A percentile compares a stretch with the other conserved stretches of the same genome.
phyloP scores from a whole-genome alignment of 768 basidiomycete genomes.

The Tylopilus sp. region DNA sequence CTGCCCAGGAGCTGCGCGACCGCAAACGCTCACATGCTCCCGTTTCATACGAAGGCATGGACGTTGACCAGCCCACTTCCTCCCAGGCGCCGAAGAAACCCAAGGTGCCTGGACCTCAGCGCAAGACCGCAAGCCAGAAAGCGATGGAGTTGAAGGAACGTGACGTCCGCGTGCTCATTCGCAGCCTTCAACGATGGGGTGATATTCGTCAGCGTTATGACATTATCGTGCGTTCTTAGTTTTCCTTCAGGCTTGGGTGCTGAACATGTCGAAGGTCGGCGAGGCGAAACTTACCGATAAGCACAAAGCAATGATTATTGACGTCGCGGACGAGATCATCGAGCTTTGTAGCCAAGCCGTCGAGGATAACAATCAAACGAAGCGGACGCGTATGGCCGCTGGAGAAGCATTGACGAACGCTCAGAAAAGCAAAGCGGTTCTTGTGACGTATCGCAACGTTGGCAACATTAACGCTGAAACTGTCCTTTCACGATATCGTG shows the following conservation, averaged over 20 bases:
- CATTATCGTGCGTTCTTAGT: slow-evolving; percentile 65
- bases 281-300: slow-evolving; percentile 93
- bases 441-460: slow-evolving; percentile 87
- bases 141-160: slow-evolving; percentile 97
- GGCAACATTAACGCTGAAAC: slow-evolving; percentile 98
- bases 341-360: slow-evolving; percentile 81
- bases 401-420: slow-evolving; percentile 91
- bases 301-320: slow-evolving; percentile 87
- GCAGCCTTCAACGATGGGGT: slow-evolving; percentile 96
- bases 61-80: slow-evolving; percentile 69
- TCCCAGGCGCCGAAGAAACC: slow-evolving; percentile 70
- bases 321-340: slow-evolving; percentile 91
- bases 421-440: slow-evolving; percentile 95
- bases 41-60: slow-evolving; percentile 92
- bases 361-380: slow-evolving; percentile 77
- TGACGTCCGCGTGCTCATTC: slow-evolving; percentile 91
- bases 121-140: slow-evolving; percentile 91
- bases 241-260: not conserved
- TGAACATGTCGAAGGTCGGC: slow-evolving; percentile 52
- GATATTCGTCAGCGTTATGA: slow-evolving; percentile 95
- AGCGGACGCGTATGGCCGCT: slow-evolving; percentile 68
- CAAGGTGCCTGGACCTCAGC: slow-evolving; percentile 63
- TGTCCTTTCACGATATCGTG: slow-evolving; percentile 82
- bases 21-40: slow-evolving; percentile 84
- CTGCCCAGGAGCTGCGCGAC: slow-evolving; percentile 63